Conservation (phyloP, 371 early-diverging fungal genomes). For the Blastocladiella emersonii region DNA sequence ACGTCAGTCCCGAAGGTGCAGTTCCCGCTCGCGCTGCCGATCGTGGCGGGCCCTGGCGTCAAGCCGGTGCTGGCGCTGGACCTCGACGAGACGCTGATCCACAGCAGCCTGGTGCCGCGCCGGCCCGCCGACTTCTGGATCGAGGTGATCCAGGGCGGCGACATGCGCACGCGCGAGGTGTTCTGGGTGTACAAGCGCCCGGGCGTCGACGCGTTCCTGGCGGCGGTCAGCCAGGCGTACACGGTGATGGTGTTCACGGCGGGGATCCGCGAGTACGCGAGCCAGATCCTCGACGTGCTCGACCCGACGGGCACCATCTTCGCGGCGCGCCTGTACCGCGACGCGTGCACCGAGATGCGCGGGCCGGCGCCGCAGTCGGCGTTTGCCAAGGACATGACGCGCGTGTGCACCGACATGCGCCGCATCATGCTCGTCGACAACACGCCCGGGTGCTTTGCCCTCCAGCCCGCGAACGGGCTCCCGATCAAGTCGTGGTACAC, state of each 20-base stretch:
- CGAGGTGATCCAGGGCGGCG: neutral
- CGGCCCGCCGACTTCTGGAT: neutral
- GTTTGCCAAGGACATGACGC: slow-evolving; percentile 1
- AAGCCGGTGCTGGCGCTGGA: neutral
- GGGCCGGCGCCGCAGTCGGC: neutral
- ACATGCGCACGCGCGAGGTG: neutral
- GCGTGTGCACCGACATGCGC: neutral
- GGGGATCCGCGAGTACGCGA: slow-evolving; percentile 3
- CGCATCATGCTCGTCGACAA: neutral
- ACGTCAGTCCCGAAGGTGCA: too few relatives aligned
- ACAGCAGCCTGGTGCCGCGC: neutral
- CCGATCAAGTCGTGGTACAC: neutral
- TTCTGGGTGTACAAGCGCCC: slow-evolving; percentile 6
- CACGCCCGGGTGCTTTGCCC: neutral
- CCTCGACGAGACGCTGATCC: slow-evolving; percentile 2
- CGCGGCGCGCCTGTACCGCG: neutral
- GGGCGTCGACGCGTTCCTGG: neutral
- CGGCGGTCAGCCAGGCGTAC: neutral
- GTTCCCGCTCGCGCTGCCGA: neutral
- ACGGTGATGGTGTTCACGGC: slow-evolving; percentile 2
- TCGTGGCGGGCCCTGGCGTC: neutral
- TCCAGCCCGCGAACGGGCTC: neutral
- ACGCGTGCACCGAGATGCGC: neutral
- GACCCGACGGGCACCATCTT: neutral
- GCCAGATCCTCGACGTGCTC: slow-evolving; percentile 2